Base-by-base conservation (phyloP, 306 rosid species). In the Styphnolobium japonicum region DNA sequence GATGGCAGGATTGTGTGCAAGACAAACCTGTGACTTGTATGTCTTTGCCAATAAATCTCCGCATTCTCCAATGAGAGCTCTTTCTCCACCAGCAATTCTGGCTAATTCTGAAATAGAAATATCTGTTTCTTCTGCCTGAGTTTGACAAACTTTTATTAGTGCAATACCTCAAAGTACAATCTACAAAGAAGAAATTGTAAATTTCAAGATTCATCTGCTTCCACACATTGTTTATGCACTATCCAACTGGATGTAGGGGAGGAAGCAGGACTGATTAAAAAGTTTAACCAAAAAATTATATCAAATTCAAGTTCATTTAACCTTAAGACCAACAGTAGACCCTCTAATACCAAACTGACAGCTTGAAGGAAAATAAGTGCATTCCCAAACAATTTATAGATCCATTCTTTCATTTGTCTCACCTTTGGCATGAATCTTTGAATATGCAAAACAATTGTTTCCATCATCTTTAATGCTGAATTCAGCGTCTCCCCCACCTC, bases 111-210 rank as follows among this genome's bases (percentile, higher is more conserved):
- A 85, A n/a, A 93, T 83, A 42, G 81, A 84, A 43, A 7, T 61
- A 56, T 93, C 92, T 66, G 86, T 83, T 84, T 90, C 92, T 86
- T 89, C 90, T 29, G 89, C 94, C 98, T 91, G 88, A 40, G 61
- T 81, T 72, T 74, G 19, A 58, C 58, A 84, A 42, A 57, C 1
- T 14, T 80, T 70, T 81, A 25, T 89, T 57, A 83, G 64, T 71
- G 16, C 43, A 81, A 42, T 61, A 53, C 19, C 49, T 18, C 75
- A 46, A 14, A 23, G 51, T 51, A 55, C 2, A 12, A 45, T 75
- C 3, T 5, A 53, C 10, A n/a, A 40, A 40, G 58, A 45, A 27
- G 16, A 21, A 7, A 6, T 27, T 22, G 53, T 25, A 6, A 23
- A 19, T 0, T 55, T n/a, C 6, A 15, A 27, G 3, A 3, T 27